Conservation (phyloP, 805 yeast species). For the Metschnikowia corniflorae region DNA sequence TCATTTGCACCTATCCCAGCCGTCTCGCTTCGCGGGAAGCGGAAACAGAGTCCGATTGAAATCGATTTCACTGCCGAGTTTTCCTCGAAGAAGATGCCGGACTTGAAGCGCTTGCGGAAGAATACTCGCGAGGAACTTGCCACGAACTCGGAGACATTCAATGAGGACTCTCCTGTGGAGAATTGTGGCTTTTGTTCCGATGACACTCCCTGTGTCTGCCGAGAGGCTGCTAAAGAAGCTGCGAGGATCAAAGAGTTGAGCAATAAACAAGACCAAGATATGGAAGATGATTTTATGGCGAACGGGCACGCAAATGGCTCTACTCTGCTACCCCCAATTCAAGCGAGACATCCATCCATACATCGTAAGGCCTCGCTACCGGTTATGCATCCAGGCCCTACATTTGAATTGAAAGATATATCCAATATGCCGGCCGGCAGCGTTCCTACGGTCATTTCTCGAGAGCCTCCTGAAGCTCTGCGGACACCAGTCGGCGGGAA, state of each 20-base stretch:
- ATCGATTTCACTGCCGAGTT: slow-evolving; percentile 55
- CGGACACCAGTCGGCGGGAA: slow-evolving; percentile 1
- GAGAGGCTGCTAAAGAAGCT: slow-evolving; percentile 64
- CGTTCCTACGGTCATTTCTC: slow-evolving; percentile 29
- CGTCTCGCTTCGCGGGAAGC: slow-evolving; percentile 50
- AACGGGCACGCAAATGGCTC: slow-evolving; percentile 29
- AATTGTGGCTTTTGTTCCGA: slow-evolving; percentile 94
- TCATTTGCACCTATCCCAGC: slow-evolving; percentile 61
- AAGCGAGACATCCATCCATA: slow-evolving; percentile 23
- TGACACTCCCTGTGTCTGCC: slow-evolving; percentile 87
- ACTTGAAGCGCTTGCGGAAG: slow-evolving; percentile 29
- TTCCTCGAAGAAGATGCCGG: slow-evolving; percentile 34
- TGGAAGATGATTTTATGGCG: slow-evolving; percentile 11
- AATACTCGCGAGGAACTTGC: slow-evolving; percentile 4
- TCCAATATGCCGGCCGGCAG: slow-evolving; percentile 38
- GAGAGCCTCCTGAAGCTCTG: slow-evolving; percentile 1
- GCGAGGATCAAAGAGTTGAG: slow-evolving; percentile 33
- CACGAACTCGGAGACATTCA: slow-evolving; percentile 20
- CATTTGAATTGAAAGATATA: slow-evolving; percentile 48
- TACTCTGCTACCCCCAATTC: slow-evolving; percentile 43
- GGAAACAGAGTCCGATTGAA: slow-evolving; percentile 32
- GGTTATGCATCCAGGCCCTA: slow-evolving; percentile 63
- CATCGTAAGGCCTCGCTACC: slow-evolving; percentile 39
- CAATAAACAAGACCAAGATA: slow-evolving; percentile 10
- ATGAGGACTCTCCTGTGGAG: slow-evolving; percentile 54